Evolutionary conservation across 225 moss, liverwort and hornwort species (phyloP).

Genomic region (Antitrichia curtipendula): DNA sequence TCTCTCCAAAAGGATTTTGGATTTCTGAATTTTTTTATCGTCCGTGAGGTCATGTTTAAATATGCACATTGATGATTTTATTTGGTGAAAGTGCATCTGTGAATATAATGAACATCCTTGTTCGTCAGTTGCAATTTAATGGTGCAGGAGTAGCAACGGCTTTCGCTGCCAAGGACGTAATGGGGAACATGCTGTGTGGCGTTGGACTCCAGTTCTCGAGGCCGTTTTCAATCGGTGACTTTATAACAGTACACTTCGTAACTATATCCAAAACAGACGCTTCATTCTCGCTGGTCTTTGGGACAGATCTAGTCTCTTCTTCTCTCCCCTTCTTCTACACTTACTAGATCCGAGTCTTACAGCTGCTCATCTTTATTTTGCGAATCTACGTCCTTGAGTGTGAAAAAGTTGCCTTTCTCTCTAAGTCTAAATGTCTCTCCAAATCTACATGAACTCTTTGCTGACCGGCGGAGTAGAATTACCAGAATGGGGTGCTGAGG

Average conservation of each 20-base stretch:
- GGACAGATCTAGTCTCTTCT: background rate
- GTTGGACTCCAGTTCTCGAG: slow-evolving; percentile 43
- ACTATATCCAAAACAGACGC: background rate
- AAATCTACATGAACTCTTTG: background rate
- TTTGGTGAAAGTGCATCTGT: background rate
- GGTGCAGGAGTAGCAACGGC: slow-evolving; percentile 41
- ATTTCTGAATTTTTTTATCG: background rate
- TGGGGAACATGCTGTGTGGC: slow-evolving; percentile 56
- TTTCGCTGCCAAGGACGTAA: slow-evolving; percentile 52
- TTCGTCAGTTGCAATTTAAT: background rate
- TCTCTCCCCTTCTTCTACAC: background rate
- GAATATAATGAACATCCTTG: background rate
- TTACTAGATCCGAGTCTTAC: background rate
- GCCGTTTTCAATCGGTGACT: slow-evolving; percentile 45
- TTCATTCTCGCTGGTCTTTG: background rate
- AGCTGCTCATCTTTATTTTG: background rate
- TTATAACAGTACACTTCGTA: slow-evolving; percentile 23
- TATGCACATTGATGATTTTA: background rate
- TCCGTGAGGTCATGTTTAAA: background rate
- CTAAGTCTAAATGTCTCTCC: background rate
- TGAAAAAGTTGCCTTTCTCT: background rate
- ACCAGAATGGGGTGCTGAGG: background rate
- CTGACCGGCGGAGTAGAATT: background rate
- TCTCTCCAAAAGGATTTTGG: background rate
- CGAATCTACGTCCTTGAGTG: background rate